These are phyloP conservation scores for Cydonia oblonga DNA, from an alignment of 331 rosid species.

Conservation along the genomic window DNA sequence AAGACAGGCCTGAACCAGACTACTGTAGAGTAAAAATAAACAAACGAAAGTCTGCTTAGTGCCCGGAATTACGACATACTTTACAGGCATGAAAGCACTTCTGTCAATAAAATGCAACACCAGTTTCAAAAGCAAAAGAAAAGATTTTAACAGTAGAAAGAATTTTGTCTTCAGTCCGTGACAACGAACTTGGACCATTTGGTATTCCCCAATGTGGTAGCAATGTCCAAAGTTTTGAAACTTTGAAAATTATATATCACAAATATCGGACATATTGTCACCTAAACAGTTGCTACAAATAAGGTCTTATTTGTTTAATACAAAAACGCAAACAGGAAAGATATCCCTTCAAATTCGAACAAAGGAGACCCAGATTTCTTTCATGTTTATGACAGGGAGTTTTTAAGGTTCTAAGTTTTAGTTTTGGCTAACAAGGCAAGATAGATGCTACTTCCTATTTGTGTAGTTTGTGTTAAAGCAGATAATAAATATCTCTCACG, in stretches of 20 bases:
- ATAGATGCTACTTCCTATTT: neutral
- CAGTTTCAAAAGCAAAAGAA: neutral
- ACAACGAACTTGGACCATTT: neutral
- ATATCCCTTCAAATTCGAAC: neutral
- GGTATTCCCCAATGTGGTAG: neutral
- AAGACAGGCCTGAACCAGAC: neutral
- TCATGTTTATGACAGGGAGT: neutral
- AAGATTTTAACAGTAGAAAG: neutral
- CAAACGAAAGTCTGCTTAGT: neutral
- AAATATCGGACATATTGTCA: neutral
- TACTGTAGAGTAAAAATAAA: neutral
- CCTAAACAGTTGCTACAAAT: too few species aligned
- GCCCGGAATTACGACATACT: neutral
- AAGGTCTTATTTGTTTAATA: neutral
- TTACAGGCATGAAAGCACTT: neutral
- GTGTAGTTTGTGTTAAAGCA: neutral
- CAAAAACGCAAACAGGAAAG: slow-evolving; percentile 1
- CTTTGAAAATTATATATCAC: slow-evolving; percentile 14
- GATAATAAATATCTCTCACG: neutral
- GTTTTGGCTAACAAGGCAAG: neutral
- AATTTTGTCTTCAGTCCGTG: neutral
- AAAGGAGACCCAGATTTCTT: neutral
- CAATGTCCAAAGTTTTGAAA: neutral
- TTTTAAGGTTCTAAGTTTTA: neutral
- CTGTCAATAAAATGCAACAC: neutral